phyloP scores from a whole-genome alignment of 805 yeast species.

The Saturnispora quitensis region DNA sequence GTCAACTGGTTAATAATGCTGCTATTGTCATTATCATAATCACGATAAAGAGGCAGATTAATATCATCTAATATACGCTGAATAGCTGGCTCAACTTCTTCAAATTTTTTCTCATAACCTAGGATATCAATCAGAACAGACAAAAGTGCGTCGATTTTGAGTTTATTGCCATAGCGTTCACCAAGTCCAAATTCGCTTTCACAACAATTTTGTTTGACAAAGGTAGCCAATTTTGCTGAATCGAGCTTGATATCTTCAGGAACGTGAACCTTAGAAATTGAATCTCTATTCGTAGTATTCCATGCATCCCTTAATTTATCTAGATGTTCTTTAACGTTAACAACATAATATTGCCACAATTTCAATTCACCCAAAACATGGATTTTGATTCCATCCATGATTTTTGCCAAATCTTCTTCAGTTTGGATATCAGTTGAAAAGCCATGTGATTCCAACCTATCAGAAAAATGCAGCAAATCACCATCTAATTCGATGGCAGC shows the following conservation, averaged over 20 bases:
- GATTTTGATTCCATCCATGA: conserved; percentile 59
- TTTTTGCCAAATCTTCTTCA: conserved; percentile 44
- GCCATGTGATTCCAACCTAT: conserved; percentile 43
- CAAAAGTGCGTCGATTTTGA: conserved; percentile 45
- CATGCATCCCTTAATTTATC: conserved; percentile 32
- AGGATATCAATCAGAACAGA: conserved; percentile 37
- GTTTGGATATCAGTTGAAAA: conserved; percentile 48
- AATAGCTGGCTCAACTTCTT: conserved; percentile 31
- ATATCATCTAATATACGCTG: conserved; percentile 60
- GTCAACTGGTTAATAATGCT: conserved; percentile 60
- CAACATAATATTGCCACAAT: conserved; percentile 84
- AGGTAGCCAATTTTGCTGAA: conserved; percentile 43
- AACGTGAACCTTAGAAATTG: conserved; percentile 27
- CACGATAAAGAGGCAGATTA: conserved; percentile 60
- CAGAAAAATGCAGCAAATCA: conserved; percentile 57
- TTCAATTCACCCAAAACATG: conserved; percentile 60
- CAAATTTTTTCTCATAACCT: conserved; percentile 20
- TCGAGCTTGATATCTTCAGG: conserved; percentile 35
- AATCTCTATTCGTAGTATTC: conserved; percentile 12
- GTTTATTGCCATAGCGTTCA: conserved; percentile 41
- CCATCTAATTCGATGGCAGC: conserved; percentile 81
- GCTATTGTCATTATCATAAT: conserved; percentile 64
- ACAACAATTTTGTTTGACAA: conserved; percentile 34
- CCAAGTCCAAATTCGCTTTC: conserved; percentile 36
- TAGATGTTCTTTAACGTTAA: conserved; percentile 43